Base-by-base conservation (phyloP, 1,284 basidiomycete species). In the Tylopilus sp. region DNA sequence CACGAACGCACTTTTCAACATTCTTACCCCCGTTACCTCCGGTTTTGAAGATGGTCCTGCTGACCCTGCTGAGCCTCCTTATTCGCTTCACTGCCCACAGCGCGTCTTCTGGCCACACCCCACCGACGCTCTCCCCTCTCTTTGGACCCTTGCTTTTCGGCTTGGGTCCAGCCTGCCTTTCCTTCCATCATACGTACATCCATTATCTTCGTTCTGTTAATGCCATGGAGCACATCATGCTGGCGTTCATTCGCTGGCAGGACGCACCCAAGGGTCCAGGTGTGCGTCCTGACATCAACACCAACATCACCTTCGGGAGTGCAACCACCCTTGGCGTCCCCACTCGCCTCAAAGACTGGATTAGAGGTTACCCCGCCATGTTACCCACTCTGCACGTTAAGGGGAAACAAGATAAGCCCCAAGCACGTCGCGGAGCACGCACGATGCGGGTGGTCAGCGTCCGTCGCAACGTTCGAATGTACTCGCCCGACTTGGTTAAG, bases 81-180 rank as follows among this genome's bases (percentile, higher is more conserved):
- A 79, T 84, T 2, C 83, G 88, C 16, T 80, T 96, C 49, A 82
- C 87, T 0, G 87, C 92, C 0, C 82, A 95, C 63, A 87, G 86
- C 55, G 78, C 80, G 15, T 79, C 73, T 12, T 92, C 89, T 10
- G 89, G 90, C 7, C 85, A 92, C 55, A 92, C 89, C 0, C 90
- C 90, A 2, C 85, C 88, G 25, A 83, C 87, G 2, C 75, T 94
- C 30, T 87, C 90, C 0, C 83, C 89, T n/a, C 77, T 92, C n/a
- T 95, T 95, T 66, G 89, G 87, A 0, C 89, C 87, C 6, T 74
- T 89, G 21, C 69, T 97, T 35, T 95, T 96, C 57, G 89, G 89
- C 34, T 76, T 92, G 48, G 84, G 78, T 12, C 72, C 75, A 16
- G 76, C 80, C 39, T 73, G 67, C 41, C 77, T 78, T 46, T 75